Evolutionary conservation across 2,329 filamentous ascomycete genomes (phyloP).

Genomic region (Alternaria sp.): DNA sequence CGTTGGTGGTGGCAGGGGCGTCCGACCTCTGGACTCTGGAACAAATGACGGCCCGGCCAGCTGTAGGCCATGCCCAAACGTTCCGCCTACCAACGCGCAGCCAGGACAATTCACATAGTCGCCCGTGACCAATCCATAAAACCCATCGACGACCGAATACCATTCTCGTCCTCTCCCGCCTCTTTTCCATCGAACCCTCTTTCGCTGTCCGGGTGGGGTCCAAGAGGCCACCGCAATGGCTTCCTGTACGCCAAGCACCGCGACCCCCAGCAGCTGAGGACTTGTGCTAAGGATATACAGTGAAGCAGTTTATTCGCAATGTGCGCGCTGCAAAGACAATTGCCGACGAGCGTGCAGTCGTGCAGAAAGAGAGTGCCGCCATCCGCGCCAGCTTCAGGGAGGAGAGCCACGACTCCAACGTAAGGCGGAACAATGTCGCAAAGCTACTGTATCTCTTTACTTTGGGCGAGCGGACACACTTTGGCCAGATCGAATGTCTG

Average conservation of each 20-base stretch:
- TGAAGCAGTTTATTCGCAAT: conserved; percentile 99
- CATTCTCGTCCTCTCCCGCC: conserved; percentile 1
- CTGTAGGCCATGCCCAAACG: conserved; percentile 26
- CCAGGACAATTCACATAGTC: conserved; percentile 9
- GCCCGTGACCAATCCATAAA: conserved; percentile 3
- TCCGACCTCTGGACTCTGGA: conserved; percentile 21
- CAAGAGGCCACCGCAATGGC: conserved; percentile 61
- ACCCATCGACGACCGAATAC: background rate
- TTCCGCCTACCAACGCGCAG: conserved; percentile 26
- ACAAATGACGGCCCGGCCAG: conserved; percentile 30
- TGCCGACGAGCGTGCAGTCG: conserved; percentile 96
- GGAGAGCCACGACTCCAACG: conserved; percentile 89
- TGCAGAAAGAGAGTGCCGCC: conserved; percentile 97
- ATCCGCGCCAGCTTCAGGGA: conserved; percentile 98
- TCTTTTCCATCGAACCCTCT: conserved; percentile 18
- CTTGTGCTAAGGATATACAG: conserved; percentile 58
- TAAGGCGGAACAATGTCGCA: conserved; percentile 97
- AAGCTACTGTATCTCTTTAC: conserved; percentile 99
- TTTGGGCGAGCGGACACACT: conserved; percentile 94
- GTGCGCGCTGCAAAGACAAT: conserved; percentile 98
- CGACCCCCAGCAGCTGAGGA: conserved; percentile 20
- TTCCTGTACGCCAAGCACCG: conserved; percentile 58
- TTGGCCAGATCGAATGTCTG: conserved; percentile 98
- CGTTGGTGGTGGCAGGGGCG: conserved; percentile 14
- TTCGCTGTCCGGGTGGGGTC: conserved; percentile 53